phyloP scores from a whole-genome alignment of 441 rosid species.

The Cnidoscolus chayamansa region DNA sequence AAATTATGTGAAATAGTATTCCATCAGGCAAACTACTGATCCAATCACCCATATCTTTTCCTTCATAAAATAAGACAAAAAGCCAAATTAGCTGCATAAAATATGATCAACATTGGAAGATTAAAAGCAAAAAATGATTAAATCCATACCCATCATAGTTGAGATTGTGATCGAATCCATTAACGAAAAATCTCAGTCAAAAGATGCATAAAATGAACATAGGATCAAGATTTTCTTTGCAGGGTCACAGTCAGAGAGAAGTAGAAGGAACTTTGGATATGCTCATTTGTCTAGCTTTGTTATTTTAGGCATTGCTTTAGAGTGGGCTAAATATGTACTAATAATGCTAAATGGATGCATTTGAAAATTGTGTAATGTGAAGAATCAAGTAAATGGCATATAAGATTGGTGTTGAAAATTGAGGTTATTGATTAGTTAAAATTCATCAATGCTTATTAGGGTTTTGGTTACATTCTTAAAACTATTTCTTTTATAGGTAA shows the following conservation, averaged over 20 bases:
- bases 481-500: background rate
- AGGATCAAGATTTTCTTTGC: too few relatives aligned
- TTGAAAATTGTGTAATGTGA: background rate
- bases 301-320: background rate
- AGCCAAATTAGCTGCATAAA: too few relatives aligned
- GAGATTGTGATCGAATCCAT: too few relatives aligned
- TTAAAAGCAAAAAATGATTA: too few relatives aligned
- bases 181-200: too few relatives aligned
- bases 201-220: too few relatives aligned
- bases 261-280: background rate
- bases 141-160: too few relatives aligned
- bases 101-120: too few relatives aligned
- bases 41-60: conserved; percentile 29
- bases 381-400: background rate
- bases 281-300: background rate
- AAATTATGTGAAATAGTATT: conserved; percentile 49
- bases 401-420: background rate
- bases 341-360: background rate
- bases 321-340: background rate
- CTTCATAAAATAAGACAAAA: background rate
- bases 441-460: background rate
- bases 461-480: background rate
- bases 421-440: background rate
- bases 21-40: conserved; percentile 53
- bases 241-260: too few relatives aligned